Base-by-base conservation (phyloP, 768 basidiomycete genomes). In the Panus rudis region DNA sequence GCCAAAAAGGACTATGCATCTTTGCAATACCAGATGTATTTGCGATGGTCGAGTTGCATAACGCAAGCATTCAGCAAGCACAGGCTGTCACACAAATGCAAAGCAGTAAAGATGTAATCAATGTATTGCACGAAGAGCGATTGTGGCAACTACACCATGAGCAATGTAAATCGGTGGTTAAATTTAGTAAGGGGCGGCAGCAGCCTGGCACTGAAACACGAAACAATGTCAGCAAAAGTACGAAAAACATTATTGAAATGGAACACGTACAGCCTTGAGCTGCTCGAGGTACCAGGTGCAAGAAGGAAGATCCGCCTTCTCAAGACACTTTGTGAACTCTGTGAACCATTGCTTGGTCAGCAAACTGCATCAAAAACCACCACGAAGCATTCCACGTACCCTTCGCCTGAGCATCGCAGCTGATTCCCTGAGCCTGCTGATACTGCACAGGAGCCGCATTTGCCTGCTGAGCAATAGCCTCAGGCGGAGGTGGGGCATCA, bases 251-350 rank as follows among this genome's bases (percentile, higher is more conserved):
- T 13, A 12, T 14, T 14, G 24, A 23, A 38, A 42, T 20, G 21
- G 12, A n/a, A 31, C 0, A 76, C 87, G 57, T 62, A 90, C 87
- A 42, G 84, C 84, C 65, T 92, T 92, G 39, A 91, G 74, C 57
- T 90, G 85, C 54, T 92, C 87, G 22, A 92, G 78, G 58, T 89
- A 92, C 78, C 82, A 93, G 14, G 78, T 69, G 68, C 91, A 93
- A 5, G 84, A 79, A 31, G 75, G 76, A 52, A 87, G 65, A 53
- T 86, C 83, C 14, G 83, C 84, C 59, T 81, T 82, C 59, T 91
- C 87, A 34, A 93, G 67, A 63, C 91, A 94, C 58, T 71, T 75
- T 8, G 88, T 86, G 65, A 93, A 90, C 39, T 92, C 86, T 85
- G 51, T 1, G 14, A 23, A 34, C 20, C 7, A 14, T 21, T 17